These are phyloP conservation scores for Debaryomyces sp. DNA, from an alignment of 1,139 yeast species.

Conservation along the genomic window DNA sequence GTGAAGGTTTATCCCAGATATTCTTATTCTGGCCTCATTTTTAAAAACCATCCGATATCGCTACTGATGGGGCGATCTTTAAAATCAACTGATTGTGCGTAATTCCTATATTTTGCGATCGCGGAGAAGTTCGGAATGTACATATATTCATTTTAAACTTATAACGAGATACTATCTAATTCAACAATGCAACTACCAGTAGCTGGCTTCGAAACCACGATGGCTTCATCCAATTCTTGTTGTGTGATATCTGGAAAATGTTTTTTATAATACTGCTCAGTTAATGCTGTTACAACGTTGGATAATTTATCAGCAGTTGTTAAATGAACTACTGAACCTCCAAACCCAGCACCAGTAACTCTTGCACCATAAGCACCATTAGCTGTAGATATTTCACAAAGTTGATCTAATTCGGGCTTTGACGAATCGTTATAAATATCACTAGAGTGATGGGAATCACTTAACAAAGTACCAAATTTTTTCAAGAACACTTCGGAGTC, in stretches of 20 bases:
- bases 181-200: constrained; percentile 54
- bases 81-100: neutral
- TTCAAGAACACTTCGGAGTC: constrained; percentile 31
- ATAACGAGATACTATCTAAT: constrained; percentile 1
- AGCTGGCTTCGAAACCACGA: constrained; percentile 61
- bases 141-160: neutral
- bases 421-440: constrained; percentile 56
- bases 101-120: constrained; percentile 2
- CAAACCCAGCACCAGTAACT: constrained; percentile 83
- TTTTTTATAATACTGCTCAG: constrained; percentile 50
- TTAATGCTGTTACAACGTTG: constrained; percentile 48
- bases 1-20: neutral
- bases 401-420: constrained; percentile 51
- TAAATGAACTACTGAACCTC: constrained; percentile 72
- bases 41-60: constrained; percentile 1
- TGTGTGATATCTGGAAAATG: constrained; percentile 51
- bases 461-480: constrained; percentile 57
- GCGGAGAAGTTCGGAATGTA: neutral
- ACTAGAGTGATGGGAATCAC: constrained; percentile 61
- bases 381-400: constrained; percentile 55
- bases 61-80: neutral
- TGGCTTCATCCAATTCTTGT: constrained; percentile 51
- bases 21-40: neutral
- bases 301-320: constrained; percentile 52
- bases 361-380: constrained; percentile 70